These are phyloP conservation scores for Solanum verrucosum DNA, from an alignment of 257 asterid species.

Conservation along the genomic window DNA sequence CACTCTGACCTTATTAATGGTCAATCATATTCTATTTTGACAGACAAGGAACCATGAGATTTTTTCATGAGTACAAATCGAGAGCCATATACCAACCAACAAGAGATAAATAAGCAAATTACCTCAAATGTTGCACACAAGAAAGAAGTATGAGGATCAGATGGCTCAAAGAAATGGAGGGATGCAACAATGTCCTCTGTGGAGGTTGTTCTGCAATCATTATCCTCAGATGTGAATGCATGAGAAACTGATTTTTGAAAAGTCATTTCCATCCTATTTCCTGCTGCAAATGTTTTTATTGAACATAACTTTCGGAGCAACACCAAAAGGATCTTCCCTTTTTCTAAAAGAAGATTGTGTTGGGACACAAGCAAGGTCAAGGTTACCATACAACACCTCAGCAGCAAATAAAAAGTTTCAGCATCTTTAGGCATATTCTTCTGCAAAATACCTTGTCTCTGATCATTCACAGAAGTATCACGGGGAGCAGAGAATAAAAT, in stretches of 20 bases:
- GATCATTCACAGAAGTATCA: slow-evolving; percentile 17
- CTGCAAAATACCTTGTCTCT: slow-evolving; percentile 16
- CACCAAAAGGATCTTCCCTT: slow-evolving; percentile 36
- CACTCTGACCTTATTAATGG: background rate
- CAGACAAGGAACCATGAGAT: background rate
- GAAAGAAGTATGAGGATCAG: slow-evolving; percentile 31
- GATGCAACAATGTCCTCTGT: slow-evolving; percentile 59
- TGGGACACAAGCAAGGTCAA: slow-evolving; percentile 30
- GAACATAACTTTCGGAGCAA: slow-evolving; percentile 35
- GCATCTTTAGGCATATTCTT: slow-evolving; percentile 12
- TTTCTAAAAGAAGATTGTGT: slow-evolving; percentile 30
- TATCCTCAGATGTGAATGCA: slow-evolving; percentile 19
- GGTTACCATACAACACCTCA: slow-evolving; percentile 66
- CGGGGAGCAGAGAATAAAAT: slow-evolving; percentile 23
- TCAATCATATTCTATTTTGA: background rate
- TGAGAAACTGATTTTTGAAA: slow-evolving; percentile 47
- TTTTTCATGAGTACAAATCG: background rate
- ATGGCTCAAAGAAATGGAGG: slow-evolving; percentile 51
- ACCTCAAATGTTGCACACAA: slow-evolving; percentile 66
- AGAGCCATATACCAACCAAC: background rate
- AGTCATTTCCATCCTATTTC: slow-evolving; percentile 10
- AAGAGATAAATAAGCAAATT: slow-evolving; percentile 4
- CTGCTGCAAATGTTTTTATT: slow-evolving; percentile 13
- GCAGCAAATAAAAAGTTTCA: slow-evolving; percentile 41
- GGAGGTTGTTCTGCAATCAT: slow-evolving; percentile 31